Conservation (phyloP, 2,329 filamentous ascomycete genomes). For the Colletotrichum gloeosporioides region DNA sequence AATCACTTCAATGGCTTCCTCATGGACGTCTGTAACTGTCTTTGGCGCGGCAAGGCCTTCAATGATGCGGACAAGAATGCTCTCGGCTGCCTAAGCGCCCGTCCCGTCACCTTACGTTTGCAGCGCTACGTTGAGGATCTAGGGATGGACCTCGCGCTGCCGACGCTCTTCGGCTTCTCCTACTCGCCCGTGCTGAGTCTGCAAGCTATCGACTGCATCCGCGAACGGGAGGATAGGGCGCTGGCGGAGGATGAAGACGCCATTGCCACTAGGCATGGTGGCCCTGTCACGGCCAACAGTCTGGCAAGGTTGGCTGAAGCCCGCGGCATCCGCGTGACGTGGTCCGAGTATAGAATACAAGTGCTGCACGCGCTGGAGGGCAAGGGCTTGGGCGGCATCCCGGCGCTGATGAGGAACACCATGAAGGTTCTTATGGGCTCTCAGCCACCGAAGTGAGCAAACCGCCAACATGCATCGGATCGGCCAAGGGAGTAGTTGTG, state of each 20-base stretch:
- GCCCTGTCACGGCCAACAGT: constrained; percentile 73
- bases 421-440: constrained; percentile 75
- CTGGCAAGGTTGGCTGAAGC: constrained; percentile 66
- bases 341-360: constrained; percentile 78
- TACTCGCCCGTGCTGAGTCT: constrained; percentile 62
- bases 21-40: constrained; percentile 85
- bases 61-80: constrained; percentile 67
- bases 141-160: constrained; percentile 51
- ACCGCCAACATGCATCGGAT: neutral
- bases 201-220: constrained; percentile 60
- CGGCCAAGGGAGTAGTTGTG: neutral
- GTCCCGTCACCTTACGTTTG: constrained; percentile 49
- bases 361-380: constrained; percentile 72
- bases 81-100: constrained; percentile 57
- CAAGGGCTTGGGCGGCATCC: constrained; percentile 69
- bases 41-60: constrained; percentile 80
- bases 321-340: constrained; percentile 71
- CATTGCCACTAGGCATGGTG: constrained; percentile 60
- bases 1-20: constrained; percentile 81
- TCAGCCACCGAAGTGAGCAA: neutral
- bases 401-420: constrained; percentile 78
- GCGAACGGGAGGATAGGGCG: constrained; percentile 62
- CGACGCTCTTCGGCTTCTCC: constrained; percentile 62
- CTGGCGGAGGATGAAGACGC: constrained; percentile 39
- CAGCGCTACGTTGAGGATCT: constrained; percentile 53